phyloP scores from a whole-genome alignment of 768 basidiomycete species.

The Filobasidium floriforme region DNA sequence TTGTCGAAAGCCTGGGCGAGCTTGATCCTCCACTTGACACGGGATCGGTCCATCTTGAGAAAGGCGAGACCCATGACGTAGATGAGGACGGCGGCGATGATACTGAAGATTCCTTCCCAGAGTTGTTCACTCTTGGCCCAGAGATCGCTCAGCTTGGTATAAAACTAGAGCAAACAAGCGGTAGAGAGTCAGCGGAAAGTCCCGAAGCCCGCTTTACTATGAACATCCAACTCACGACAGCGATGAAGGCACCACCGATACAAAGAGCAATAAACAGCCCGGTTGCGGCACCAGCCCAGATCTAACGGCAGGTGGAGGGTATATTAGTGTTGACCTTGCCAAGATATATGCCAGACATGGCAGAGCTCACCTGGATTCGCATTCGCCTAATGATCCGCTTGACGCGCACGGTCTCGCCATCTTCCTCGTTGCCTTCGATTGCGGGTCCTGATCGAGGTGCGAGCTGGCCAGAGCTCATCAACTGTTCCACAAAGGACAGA shows the following conservation, averaged over 20 bases:
- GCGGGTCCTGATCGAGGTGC: too few species aligned
- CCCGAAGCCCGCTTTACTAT: not conserved
- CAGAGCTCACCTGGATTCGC: conserved; percentile 45
- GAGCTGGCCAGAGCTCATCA: conserved; percentile 40
- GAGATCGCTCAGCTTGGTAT: conserved; percentile 75
- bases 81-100: conserved; percentile 58
- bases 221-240: conserved; percentile 50
- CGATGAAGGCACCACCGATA: conserved; percentile 86
- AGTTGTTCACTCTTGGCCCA: conserved; percentile 77
- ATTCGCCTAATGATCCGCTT: conserved; percentile 52
- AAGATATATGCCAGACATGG: not conserved
- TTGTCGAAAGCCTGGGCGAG: conserved; percentile 64
- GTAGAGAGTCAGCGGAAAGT: not conserved
- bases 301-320: conserved; percentile 47
- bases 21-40: conserved; percentile 90
- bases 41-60: conserved; percentile 89
- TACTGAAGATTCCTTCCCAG: conserved; percentile 73
- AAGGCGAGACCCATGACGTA: conserved; percentile 89
- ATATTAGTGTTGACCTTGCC: not conserved
- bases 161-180: conserved; percentile 53
- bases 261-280: conserved; percentile 73
- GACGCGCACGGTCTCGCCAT: conserved; percentile 13
- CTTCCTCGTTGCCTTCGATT: conserved; percentile 2
- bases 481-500: conserved; percentile 79
- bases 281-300: conserved; percentile 63